Evolutionary conservation across 441 rosid species (phyloP), one percentile per base, ranked within the genome.

Genomic region (Theobroma grandiflorum): DNA sequence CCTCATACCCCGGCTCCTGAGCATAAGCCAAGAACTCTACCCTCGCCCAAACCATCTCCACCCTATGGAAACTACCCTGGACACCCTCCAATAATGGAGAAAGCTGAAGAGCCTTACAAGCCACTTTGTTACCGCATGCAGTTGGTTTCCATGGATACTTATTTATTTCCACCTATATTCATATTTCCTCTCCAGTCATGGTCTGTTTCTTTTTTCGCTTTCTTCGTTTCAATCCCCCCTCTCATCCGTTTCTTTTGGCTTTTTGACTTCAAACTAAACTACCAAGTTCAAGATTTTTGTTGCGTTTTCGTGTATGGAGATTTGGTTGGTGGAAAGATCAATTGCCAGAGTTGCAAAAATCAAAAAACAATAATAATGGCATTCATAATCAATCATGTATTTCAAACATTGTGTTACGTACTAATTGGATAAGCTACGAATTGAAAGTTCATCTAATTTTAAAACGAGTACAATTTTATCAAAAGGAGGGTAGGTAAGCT

Each of bases 1-100:
- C 62, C 62, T 16, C 72, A 52, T 33, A 38, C 6, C 52, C 80
- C 73, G 10, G 55, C 15, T 45, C 69, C 69, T 16, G 57, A 75
- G 37, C 70, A 16, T 26, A 75, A 61, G 43, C 72, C 49, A 50
- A 73, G 52, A 20, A 47, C 22, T 77, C 72, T 77, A 10, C 52
- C 79, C 31, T 26, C 31, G 31, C 31, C 31, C 31, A 26, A 26
- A 26, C 31, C 31, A 26, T 26, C 31, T 26, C 31, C 31, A 26
- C 31, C 31, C 31, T 26, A 26, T 26, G 31, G 31, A 26, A 26
- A 26, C 31, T 26, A 26, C 31, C 31, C 31, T 26, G 31, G 31
- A 26, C 31, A 26, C 31, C 31, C 31, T 26, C 31, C 31, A 26
- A 26, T 26, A 26, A 26, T 26, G 31, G 31, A 26, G 31, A 26